phyloP scores from a whole-genome alignment of 768 basidiomycete genomes.

The Mycena rosella region DNA sequence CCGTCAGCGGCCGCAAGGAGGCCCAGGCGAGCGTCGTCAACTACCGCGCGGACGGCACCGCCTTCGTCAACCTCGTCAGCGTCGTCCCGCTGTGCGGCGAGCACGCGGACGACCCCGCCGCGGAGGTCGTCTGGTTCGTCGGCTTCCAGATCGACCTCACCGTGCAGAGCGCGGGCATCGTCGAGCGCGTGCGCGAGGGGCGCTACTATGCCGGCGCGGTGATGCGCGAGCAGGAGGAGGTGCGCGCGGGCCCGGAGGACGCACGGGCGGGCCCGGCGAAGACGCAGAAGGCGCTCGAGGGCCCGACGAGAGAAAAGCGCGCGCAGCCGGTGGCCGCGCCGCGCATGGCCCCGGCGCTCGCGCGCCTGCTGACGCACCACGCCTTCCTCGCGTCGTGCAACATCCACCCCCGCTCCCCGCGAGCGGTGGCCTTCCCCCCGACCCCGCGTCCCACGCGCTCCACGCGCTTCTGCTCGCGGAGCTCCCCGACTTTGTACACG shows the following conservation, averaged over 20 bases:
- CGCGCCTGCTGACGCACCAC: constrained; percentile 9
- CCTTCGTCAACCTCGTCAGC: constrained; percentile 94
- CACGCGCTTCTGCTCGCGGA: constrained; percentile 71
- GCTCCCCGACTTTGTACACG: constrained; percentile 86
- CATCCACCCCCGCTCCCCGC: constrained; percentile 3
- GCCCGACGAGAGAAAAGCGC: constrained; percentile 3
- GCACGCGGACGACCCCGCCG: constrained; percentile 64
- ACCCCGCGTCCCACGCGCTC: constrained; percentile 60
- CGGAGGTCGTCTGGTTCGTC: constrained; percentile 87
- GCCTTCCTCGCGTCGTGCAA: constrained; percentile 15
- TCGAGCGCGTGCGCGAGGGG: constrained; percentile 84
- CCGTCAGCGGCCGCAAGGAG: constrained; percentile 82
- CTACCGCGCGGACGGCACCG: constrained; percentile 84
- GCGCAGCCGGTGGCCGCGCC: constrained; percentile 21
- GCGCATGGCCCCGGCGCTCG: constrained; percentile 7
- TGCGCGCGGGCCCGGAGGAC: no score
- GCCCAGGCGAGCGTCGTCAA: constrained; percentile 84
- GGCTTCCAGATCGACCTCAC: constrained; percentile 97
- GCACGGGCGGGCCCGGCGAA: not conserved
- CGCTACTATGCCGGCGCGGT: constrained; percentile 39
- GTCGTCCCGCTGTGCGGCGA: constrained; percentile 89
- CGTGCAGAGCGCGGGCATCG: constrained; percentile 86
- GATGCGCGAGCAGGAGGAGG: not conserved
- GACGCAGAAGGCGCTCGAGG: constrained; percentile 6
- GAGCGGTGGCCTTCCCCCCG: constrained; percentile 36